Base-by-base conservation (phyloP, 1,284 basidiomycete genomes). In the Clitocybe nebularis region DNA sequence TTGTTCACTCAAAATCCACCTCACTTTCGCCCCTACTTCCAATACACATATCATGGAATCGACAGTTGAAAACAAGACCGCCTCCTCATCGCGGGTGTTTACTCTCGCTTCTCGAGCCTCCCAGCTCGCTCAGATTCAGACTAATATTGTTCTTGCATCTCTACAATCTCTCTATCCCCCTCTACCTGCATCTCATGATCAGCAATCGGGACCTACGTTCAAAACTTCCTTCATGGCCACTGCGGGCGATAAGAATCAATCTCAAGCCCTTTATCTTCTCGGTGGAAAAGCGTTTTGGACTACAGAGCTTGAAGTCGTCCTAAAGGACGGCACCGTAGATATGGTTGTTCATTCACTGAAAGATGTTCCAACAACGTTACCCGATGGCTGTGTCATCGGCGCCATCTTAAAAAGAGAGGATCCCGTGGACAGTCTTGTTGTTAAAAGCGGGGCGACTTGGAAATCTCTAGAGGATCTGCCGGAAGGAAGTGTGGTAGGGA, bases 311-410 rank as follows among this genome's bases (percentile, higher is more conserved):
- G 56, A 58, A 30, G 49, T 56, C 16, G 55, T 35, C 10, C 28
- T 56, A 29, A 48, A 51, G 29, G 56, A 57, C 14, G 32, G 45
- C 17, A 48, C 44, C 33, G 89, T 96, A 40, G 96, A 99, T 62
- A 84, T 97, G 71, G 83, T 99, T 54, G 85, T 99, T 14, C 96
- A 99, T 67, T 85, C 80, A 43, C 72, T 93, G 55, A 99, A 99
- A 66, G 96, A 99, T 62, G 81, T 98, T 14, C 95, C 95, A 7
- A 99, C 95, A 2, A 71, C 72, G 2, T 67, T 98, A 20, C 93
- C 93, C 0, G 77, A 80, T 0, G 91, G 91, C 1, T 94, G 90
- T 60, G 79, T 86, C 58, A 77, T 99, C 36, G 92, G 81, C 5
- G 93, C 89, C 4, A 84, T 98, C 47, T 61, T 92, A 48, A 80